Evolutionary conservation across 2,329 filamentous ascomycete species (phyloP).

Genomic region (Exophiala aquamarina): DNA sequence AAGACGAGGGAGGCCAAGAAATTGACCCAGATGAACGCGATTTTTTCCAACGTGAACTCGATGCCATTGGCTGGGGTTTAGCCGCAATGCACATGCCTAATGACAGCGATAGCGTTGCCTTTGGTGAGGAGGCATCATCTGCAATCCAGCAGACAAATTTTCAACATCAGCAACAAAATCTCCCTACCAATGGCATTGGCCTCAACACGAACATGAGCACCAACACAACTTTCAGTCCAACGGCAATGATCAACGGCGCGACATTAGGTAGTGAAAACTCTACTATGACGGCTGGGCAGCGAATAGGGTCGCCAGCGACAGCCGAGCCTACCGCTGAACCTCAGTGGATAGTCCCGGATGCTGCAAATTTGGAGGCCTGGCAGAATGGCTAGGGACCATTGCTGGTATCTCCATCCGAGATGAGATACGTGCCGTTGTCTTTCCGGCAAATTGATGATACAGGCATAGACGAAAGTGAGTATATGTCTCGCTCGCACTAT

Average conservation of each 20-base stretch:
- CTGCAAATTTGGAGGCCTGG: slow-evolving; percentile 20
- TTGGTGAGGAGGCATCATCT: slow-evolving; percentile 27
- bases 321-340: slow-evolving; percentile 9
- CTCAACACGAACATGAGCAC: neutral
- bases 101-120: slow-evolving; percentile 25
- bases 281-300: neutral
- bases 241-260: slow-evolving; percentile 9
- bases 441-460: no score
- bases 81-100: slow-evolving; percentile 28
- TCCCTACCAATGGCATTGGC: neutral
- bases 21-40: slow-evolving; percentile 72
- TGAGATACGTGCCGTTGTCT: no score
- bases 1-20: slow-evolving; percentile 44
- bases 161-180: slow-evolving; percentile 5
- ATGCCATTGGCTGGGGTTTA: slow-evolving; percentile 62
- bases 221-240: neutral
- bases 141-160: slow-evolving; percentile 7
- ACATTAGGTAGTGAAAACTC: slow-evolving; percentile 1
- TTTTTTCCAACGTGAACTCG: slow-evolving; percentile 75
- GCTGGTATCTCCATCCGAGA: no score
- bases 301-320: neutral
- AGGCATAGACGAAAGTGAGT: no score
- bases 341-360: slow-evolving; percentile 21
- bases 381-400: slow-evolving; percentile 22
- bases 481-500: no score